phyloP scores from a whole-genome alignment of 1,284 basidiomycete genomes.

The Apiotrichum sp. region DNA sequence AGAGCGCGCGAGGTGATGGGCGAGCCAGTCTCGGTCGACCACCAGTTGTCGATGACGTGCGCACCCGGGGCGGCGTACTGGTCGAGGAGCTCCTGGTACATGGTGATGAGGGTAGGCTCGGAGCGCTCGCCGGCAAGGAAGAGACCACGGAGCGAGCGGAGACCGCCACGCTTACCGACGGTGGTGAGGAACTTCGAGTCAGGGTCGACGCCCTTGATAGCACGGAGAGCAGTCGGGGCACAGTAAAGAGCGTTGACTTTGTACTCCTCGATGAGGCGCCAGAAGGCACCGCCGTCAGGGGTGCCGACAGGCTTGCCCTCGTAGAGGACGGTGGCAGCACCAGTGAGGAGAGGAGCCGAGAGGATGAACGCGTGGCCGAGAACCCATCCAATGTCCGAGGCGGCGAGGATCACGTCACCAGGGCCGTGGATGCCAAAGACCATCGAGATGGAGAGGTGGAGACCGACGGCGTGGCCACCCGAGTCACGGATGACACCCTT shows the following conservation, averaged over 20 bases:
- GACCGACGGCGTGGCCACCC: constrained; percentile 81
- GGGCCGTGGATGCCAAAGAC: constrained; percentile 78
- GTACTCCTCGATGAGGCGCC: constrained; percentile 84
- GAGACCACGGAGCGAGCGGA: constrained; percentile 13
- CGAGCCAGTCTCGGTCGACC: constrained; percentile 95
- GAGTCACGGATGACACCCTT: constrained; percentile 94
- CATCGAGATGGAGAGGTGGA: constrained; percentile 78
- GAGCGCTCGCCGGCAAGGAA: constrained; percentile 21
- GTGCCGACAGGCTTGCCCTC: constrained; percentile 87
- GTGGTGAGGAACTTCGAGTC: constrained; percentile 9
- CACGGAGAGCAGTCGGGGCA: constrained; percentile 58
- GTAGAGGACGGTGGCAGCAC: constrained; percentile 82
- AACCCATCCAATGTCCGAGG: constrained; percentile 97
- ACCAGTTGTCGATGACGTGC: constrained; percentile 79
- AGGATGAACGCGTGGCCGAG: constrained; percentile 94
- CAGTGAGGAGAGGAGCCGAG: constrained; percentile 74
- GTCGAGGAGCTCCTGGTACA: constrained; percentile 20
- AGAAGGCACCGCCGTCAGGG: constrained; percentile 86
- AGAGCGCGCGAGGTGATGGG: constrained; percentile 45
- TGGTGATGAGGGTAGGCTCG: constrained; percentile 17
- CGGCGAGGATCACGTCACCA: constrained; percentile 42
- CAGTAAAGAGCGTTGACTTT: constrained; percentile 86
- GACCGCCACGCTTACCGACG: constrained; percentile 11
- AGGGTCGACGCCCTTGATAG: constrained; percentile 22
- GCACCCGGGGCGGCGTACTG: constrained; percentile 12